These are phyloP conservation scores for Cladophialophora chaetospira DNA, from an alignment of 2,329 filamentous ascomycete genomes.

Conservation along the genomic window DNA sequence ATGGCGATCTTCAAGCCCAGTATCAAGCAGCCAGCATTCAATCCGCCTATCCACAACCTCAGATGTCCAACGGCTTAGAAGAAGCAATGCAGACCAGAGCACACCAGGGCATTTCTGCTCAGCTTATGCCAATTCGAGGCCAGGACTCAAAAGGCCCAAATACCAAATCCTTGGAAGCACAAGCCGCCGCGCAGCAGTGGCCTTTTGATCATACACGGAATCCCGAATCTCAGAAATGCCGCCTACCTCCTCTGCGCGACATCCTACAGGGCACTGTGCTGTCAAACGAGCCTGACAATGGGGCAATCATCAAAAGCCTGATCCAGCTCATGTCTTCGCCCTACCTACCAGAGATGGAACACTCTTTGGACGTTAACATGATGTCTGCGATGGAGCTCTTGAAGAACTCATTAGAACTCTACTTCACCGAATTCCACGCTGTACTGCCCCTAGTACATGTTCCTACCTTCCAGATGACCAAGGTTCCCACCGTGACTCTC, in stretches of 20 bases:
- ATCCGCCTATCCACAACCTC: conserved; percentile 3
- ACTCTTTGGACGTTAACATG: conserved; percentile 19
- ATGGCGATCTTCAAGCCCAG: conserved; percentile 12
- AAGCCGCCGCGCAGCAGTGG: conserved; percentile 20
- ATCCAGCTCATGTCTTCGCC: conserved; percentile 22
- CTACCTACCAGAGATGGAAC: conserved; percentile 19
- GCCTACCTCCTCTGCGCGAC: conserved; percentile 24
- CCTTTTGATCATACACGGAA: conserved; percentile 28
- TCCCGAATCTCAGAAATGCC: conserved; percentile 18
- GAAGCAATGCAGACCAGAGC: conserved; percentile 7
- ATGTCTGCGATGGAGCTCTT: conserved; percentile 22
- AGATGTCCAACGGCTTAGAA: not conserved
- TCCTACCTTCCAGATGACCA: conserved; percentile 23
- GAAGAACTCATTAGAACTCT: conserved; percentile 26
- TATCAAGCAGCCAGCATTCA: conserved; percentile 11
- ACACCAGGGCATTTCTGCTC: not conserved
- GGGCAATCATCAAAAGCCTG: conserved; percentile 16
- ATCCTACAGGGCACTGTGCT: conserved; percentile 26
- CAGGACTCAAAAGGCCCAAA: conserved; percentile 5
- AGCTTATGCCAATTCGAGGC: conserved; percentile 7
- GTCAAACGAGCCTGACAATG: conserved; percentile 15
- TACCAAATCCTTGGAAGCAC: conserved; percentile 9
- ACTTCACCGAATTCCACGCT: conserved; percentile 24
- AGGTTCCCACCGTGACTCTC: conserved; percentile 23
- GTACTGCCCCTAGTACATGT: conserved; percentile 26